Evolutionary conservation across 768 basidiomycete species (phyloP).

Genomic region (Lactifluus rugatus): DNA sequence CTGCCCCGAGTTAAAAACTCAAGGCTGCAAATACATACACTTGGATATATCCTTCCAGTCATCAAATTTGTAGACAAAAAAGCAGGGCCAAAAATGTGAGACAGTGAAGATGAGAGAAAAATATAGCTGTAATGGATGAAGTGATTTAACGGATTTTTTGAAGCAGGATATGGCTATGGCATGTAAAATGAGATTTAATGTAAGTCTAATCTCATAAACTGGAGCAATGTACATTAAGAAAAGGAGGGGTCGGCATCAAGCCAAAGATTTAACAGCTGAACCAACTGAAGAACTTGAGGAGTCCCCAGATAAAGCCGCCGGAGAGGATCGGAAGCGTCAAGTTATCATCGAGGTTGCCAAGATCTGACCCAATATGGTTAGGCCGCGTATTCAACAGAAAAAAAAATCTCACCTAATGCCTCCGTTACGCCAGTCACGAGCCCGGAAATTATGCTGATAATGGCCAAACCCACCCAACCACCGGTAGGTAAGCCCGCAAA

Average conservation of each 20-base stretch:
- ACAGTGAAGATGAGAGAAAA: background rate
- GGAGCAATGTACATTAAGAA: background rate
- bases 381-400: background rate
- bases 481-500: slow-evolving; percentile 22
- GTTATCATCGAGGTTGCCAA: slow-evolving; percentile 83
- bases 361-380: slow-evolving; percentile 38
- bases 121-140: background rate
- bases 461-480: slow-evolving; percentile 43
- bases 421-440: slow-evolving; percentile 80
- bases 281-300: slow-evolving; percentile 36
- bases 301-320: slow-evolving; percentile 58
- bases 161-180: background rate
- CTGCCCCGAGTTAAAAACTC: background rate
- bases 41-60: slow-evolving; percentile 10
- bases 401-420: slow-evolving; percentile 59
- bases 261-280: slow-evolving; percentile 20
- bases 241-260: background rate
- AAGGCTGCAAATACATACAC: background rate
- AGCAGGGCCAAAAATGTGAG: background rate
- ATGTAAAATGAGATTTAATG: background rate
- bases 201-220: slow-evolving; percentile 4
- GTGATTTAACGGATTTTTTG: background rate
- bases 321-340: slow-evolving; percentile 82
- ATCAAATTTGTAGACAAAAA: background rate
- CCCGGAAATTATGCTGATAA: slow-evolving; percentile 57